Base-by-base conservation (phyloP, 2,329 filamentous ascomycete species). In the Aspergillus quadrilineatus region DNA sequence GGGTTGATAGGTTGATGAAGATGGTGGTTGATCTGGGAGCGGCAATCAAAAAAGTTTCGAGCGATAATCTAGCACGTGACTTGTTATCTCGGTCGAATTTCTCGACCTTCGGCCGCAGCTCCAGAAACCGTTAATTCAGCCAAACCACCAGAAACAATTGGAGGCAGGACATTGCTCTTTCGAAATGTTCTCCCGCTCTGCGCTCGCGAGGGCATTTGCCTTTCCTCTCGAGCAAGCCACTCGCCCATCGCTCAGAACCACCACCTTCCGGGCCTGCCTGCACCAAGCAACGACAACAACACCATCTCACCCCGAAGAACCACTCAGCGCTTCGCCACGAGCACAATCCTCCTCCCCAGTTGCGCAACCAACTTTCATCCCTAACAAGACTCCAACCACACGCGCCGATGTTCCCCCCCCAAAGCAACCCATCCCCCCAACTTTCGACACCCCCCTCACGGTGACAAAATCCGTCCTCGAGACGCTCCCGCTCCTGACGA, bases 401-500 rank as follows among this genome's bases (percentile, higher is more conserved):
- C 67, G 61, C 58, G 58, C 63, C 59, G 61, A 70, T 46, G 56
- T 69, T 30, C 68, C 69, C 36, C 50, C 59, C 34, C 61, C 54
- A 44, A 76, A 76, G 60, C 69, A 70, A 54, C 69, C 73, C 39
- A 59, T 73, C n/a, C 63, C 68, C 30, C 73, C 74, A n/a, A 67
- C 64, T 32, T 75, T 76, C 61, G 64, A 55, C 52, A 57, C 61
- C 0, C 74, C 75, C 4, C 65, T 78, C 22, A 69, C 76, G 62
- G 68, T 79, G 53, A 74, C 71, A 15, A 66, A 73, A 58, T 73
- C 76, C 12, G 64, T 78, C 34, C 70, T 76, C 61, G 62, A 68
- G 17, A 72, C 75, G 50, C 75, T 80, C 34, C 77, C 78, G 6
- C 67, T 74, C 53, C 75, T 80, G 50, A 67, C 67, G 42, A 66